Base-by-base conservation (phyloP, 2,329 filamentous ascomycete genomes). In the Curvularia spicifera region DNA sequence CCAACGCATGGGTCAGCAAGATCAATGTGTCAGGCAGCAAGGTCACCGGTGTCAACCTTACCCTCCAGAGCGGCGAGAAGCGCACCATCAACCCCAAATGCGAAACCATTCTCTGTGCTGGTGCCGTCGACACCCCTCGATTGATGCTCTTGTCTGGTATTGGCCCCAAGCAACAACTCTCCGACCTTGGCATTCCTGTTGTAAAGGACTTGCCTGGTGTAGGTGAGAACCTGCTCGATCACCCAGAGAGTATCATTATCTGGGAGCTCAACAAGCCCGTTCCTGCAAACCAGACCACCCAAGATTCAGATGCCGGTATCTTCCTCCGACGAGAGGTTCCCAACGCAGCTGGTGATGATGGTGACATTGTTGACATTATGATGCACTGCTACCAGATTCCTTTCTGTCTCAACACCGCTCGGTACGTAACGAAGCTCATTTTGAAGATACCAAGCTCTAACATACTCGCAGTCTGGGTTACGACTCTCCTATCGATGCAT, bases 331-430 rank as follows among this genome's bases (percentile, higher is more conserved):
- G 91, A 59, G 88, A 96, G 78, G 75, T 83, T 13, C 82, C 86
- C 68, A 87, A 93, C 71, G 90, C 91, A 2, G 85, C 83, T 3
- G 85, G 85, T 56, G 80, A 80, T 1, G 91, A 96, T 68, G 89
- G 89, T 51, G 85, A 90, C 61, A 88, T 91, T 54, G 90, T 90
- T 63, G 93, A 97, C 73, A 80, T 96, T 71, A 96, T 96, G 93
- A 95, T 95, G 90, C 92, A 96, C 81, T 96, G 92, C 85, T 96
- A 96, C 82, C 93, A 96, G 79, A 96, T 96, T 67, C 92, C 92
- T 53, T 96, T 96, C 80, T 91, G 89, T 62, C 86, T 93, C 67
- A 96, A 96, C 84, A 97, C 92, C 1, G 81, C 84, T 54, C 88
- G 91, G 75, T 78, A 73, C 65, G 71, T 45, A 10, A 29, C 33